Percentiles rank a stretch among this genome's conserved stretches.
Conservation (phyloP, 805 yeast genomes). For the Zygosaccharomyces pseudorouxii region DNA sequence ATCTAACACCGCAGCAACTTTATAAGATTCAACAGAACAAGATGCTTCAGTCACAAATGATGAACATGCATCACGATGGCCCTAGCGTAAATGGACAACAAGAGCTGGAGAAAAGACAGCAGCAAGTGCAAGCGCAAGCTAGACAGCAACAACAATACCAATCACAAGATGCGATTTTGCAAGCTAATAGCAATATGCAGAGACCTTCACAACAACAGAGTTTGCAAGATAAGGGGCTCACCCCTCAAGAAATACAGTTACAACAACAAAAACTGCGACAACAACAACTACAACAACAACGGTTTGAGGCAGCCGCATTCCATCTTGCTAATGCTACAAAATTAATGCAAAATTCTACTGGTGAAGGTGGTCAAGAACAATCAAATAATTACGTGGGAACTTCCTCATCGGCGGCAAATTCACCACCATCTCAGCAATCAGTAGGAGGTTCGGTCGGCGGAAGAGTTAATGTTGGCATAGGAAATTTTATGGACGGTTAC, state of each 20-base stretch:
- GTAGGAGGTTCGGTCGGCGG: slow-evolving; percentile 21
- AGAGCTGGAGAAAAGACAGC: slow-evolving; percentile 19
- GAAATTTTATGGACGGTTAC: slow-evolving; percentile 19
- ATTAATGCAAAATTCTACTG: slow-evolving; percentile 23
- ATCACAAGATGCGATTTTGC: slow-evolving; percentile 6
- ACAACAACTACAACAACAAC: slow-evolving; percentile 34
- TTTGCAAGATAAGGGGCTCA: slow-evolving; percentile 25
- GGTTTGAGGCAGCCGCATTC: slow-evolving; percentile 34
- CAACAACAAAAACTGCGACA: slow-evolving; percentile 35
- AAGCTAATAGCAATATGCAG: background rate
- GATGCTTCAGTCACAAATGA: slow-evolving; percentile 30
- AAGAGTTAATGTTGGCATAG: slow-evolving; percentile 24
- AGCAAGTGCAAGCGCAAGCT: slow-evolving; percentile 10
- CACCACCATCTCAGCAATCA: slow-evolving; percentile 8
- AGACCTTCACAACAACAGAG: slow-evolving; percentile 6
- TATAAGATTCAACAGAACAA: slow-evolving; percentile 27
- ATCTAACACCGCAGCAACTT: slow-evolving; percentile 24
- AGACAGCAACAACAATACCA: slow-evolving; percentile 13
- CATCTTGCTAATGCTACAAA: slow-evolving; percentile 33
- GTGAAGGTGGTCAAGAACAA: slow-evolving; percentile 8
- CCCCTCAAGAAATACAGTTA: slow-evolving; percentile 34
- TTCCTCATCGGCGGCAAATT: slow-evolving; percentile 9
- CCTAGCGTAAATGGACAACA: slow-evolving; percentile 18
- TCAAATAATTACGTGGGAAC: slow-evolving; percentile 7
- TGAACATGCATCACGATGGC: slow-evolving; percentile 17